Evolutionary conservation across 1,284 basidiomycete species (phyloP), one percentile per base, ranked within the genome.

Genomic region (Fistulinella staudtii): DNA sequence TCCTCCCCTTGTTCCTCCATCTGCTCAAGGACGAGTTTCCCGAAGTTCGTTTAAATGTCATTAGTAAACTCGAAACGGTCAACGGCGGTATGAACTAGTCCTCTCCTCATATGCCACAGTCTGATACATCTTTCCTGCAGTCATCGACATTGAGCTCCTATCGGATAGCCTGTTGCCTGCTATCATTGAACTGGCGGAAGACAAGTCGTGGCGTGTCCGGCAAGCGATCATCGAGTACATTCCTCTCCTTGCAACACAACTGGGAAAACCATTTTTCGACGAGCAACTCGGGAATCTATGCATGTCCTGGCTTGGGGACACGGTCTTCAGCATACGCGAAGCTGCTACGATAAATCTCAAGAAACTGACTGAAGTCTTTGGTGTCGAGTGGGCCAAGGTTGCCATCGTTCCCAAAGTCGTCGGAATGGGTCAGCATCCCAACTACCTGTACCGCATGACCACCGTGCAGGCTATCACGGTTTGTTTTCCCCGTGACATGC

Each of bases 141-240:
- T 99, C 29, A 99, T 99, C 54, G 96, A 97, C 37, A 97, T 99
- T 60, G 93, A 98, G 50, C 77, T 94, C 17, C 75, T 99, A 37
- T 94, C 93, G 5, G 93, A 97, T 62, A 96, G 93, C 50, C 82
- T 99, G 29, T 79, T 99, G 18, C 96, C 96, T 8, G 96, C 96
- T 25, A 99, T 99, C 56, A 91, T 99, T 56, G 92, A 98, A 65
- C 75, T 99, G 36, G 95, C 96, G 20, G 96, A 99, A 69, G 96
- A 99, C 76, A 99, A 99, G 70, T 97, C 97, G 56, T 99, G 96
- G 96, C 88, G 96, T 39, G 96, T 99, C 33, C 87, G 96, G 56
- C 96, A 99, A 70, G 96, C 96, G 13, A 99, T 99, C 70, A 99
- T 99, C 69, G 96, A 99, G 69, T 98, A 99, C 71, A 98, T 84